Conservation (phyloP, 306 rosid genomes). For the Quercus alba region DNA sequence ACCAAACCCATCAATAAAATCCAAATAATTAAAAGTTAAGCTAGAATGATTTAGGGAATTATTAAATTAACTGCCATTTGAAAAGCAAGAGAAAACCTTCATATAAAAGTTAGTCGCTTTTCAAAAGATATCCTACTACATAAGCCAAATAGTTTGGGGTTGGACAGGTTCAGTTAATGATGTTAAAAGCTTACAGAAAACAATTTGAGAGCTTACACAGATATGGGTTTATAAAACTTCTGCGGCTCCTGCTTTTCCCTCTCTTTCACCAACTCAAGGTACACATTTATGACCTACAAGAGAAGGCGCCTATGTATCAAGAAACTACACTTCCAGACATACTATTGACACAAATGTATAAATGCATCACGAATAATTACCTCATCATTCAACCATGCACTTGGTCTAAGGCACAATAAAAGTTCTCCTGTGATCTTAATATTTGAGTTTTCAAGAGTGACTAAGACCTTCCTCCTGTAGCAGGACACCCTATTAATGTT, state of each 20-base stretch:
- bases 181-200: no score
- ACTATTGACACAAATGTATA: neutral
- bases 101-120: no score
- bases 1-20: no score
- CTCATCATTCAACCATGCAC: conserved; percentile 75
- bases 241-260: conserved; percentile 80
- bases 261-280: conserved; percentile 93
- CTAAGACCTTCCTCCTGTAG: conserved; percentile 44
- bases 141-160: no score
- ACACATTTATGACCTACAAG: conserved; percentile 85
- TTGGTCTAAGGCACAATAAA: no score
- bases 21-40: no score
- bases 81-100: neutral
- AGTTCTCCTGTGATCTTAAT: no score
- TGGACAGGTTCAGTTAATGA: no score
- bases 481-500: conserved; percentile 17
- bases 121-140: no score
- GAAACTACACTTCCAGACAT: conserved; percentile 10
- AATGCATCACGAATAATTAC: conserved; percentile 37
- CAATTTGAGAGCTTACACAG: no score
- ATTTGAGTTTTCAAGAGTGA: neutral
- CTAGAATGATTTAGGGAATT: neutral
- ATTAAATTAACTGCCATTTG: neutral
- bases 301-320: conserved; percentile 6
- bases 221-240: conserved; percentile 26